These are phyloP conservation scores for Fennellomyces sp. DNA, from an alignment of 371 early-diverging fungal genomes.

Conservation along the genomic window DNA sequence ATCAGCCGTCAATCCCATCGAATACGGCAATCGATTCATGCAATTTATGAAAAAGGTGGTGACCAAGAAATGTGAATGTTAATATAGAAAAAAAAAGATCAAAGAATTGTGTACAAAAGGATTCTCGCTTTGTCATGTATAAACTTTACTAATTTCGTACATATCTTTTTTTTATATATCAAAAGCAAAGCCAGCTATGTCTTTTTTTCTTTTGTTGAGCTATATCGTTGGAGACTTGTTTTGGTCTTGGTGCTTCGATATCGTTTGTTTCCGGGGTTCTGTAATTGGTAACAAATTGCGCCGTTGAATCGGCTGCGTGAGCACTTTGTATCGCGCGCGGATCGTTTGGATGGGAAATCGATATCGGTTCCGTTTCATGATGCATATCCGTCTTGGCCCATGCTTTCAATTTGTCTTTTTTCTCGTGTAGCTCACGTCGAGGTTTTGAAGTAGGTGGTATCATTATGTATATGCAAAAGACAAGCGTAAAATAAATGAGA, in stretches of 20 bases:
- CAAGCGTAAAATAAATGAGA: background rate
- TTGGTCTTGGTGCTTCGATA: background rate
- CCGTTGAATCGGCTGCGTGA: slow-evolving; percentile 14
- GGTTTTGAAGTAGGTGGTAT: background rate
- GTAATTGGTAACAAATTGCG: slow-evolving; percentile 5
- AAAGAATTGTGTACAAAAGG: too few species aligned
- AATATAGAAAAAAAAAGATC: background rate
- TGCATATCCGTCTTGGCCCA: background rate
- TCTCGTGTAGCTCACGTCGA: background rate
- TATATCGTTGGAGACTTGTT: background rate
- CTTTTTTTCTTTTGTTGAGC: background rate
- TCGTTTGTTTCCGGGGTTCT: slow-evolving; percentile 2
- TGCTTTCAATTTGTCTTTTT: background rate
- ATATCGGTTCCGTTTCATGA: background rate
- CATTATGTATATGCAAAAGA: background rate
- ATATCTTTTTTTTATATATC: background rate
- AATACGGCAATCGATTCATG: slow-evolving; percentile 85
- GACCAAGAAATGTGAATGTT: background rate
- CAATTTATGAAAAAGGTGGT: slow-evolving; percentile 35
- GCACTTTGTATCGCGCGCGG: slow-evolving; percentile 13
- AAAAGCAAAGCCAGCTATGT: background rate
- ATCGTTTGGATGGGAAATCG: background rate
- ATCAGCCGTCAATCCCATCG: slow-evolving; percentile 88
- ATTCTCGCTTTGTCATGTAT: too few species aligned
- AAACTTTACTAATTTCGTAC: background rate